These are phyloP conservation scores for Cunninghamia lanceolata DNA, from an alignment of 75 land plant genomes.

Conservation along the genomic window DNA sequence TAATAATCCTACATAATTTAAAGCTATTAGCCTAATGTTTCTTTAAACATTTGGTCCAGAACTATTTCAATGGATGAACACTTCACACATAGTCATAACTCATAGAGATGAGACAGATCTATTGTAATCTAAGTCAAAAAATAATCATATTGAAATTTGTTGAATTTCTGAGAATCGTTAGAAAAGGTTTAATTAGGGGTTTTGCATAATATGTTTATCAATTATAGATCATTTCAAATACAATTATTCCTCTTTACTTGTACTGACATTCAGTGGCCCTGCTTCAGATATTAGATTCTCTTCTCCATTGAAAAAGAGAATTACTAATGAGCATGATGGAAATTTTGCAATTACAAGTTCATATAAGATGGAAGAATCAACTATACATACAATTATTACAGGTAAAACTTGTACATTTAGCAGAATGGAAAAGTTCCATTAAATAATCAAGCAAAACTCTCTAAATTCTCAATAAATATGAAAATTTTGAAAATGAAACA, in stretches of 20 bases:
- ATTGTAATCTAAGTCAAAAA: neutral
- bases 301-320: neutral
- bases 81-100: neutral
- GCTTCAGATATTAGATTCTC: neutral
- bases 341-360: neutral
- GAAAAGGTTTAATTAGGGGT: neutral
- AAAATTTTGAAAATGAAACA: neutral
- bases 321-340: neutral
- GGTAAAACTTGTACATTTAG: neutral
- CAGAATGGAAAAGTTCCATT: neutral
- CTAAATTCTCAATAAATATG: neutral
- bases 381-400: neutral
- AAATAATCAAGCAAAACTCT: neutral
- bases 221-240: neutral
- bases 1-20: neutral
- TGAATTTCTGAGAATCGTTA: neutral
- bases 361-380: neutral
- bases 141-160: neutral
- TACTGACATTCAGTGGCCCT: neutral
- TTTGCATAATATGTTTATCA: neutral
- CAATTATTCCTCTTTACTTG: neutral
- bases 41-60: neutral
- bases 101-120: neutral
- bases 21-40: neutral
- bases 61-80: neutral